These are phyloP conservation scores for Calonectria pseudoturangicola DNA, from an alignment of 2,329 filamentous ascomycete genomes.

Conservation along the genomic window DNA sequence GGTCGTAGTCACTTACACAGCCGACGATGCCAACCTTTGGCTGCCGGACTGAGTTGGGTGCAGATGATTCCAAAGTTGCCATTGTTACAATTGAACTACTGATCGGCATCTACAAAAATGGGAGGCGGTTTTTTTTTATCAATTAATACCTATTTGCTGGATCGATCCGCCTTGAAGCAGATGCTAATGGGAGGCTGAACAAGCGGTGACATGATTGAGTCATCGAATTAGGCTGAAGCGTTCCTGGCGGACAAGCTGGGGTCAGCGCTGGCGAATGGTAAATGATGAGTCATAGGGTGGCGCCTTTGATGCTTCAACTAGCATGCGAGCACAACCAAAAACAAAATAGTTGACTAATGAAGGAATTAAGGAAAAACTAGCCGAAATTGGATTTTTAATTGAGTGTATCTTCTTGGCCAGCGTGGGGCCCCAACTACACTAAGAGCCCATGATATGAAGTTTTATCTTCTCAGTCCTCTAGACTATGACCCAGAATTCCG, in stretches of 20 bases:
- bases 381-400: background rate
- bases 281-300: background rate
- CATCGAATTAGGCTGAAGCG: conserved; percentile 24
- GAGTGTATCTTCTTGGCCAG: background rate
- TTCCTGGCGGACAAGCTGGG: background rate
- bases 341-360: background rate
- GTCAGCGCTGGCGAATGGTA: background rate
- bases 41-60: background rate
- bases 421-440: too few relatives aligned
- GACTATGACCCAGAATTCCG: background rate
- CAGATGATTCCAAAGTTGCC: background rate
- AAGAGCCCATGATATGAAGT: too few relatives aligned
- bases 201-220: conserved; percentile 11
- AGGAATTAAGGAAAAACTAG: background rate
- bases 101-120: background rate
- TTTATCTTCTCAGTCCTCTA: background rate
- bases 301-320: too few relatives aligned
- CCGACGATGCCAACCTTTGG: conserved; percentile 42
- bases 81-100: background rate
- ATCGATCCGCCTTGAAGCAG: background rate
- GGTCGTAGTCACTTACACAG: conserved; percentile 35
- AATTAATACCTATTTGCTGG: background rate
- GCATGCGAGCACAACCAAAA: background rate
- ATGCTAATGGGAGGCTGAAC: background rate
- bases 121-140: background rate